These are phyloP conservation scores for Russula abietina DNA, from an alignment of 768 basidiomycete species.

Conservation along the genomic window DNA sequence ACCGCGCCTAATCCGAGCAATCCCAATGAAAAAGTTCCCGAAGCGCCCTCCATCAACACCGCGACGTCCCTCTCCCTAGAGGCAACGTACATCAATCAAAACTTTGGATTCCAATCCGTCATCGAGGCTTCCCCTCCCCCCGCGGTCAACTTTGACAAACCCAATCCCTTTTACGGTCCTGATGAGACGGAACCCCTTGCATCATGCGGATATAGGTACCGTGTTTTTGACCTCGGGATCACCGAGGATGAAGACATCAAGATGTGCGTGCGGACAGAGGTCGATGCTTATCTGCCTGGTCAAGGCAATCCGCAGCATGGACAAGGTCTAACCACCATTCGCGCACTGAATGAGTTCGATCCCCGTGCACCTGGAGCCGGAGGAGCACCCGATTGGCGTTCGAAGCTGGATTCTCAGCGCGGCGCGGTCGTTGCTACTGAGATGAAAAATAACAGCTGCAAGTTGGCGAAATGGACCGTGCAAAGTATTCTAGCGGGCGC, in stretches of 20 bases:
- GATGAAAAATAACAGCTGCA: slow-evolving; percentile 99
- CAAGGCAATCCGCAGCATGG: slow-evolving; percentile 59
- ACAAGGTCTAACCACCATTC: slow-evolving; percentile 81
- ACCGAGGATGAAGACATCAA: slow-evolving; percentile 87
- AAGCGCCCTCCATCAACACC: slow-evolving; percentile 86
- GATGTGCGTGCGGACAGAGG: slow-evolving; percentile 92
- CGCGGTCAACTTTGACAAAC: slow-evolving; percentile 68
- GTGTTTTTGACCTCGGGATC: slow-evolving; percentile 87
- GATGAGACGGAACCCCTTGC: slow-evolving; percentile 95
- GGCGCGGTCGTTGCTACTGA: slow-evolving; percentile 98
- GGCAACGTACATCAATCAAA: slow-evolving; percentile 98
- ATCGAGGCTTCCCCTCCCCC: slow-evolving; percentile 58
- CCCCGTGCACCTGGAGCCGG: slow-evolving; percentile 83
- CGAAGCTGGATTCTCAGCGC: slow-evolving; percentile 92
- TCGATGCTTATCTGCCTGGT: slow-evolving; percentile 76
- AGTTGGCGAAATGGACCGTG: slow-evolving; percentile 95
- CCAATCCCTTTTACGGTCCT: slow-evolving; percentile 93
- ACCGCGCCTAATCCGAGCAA: slow-evolving; percentile 73
- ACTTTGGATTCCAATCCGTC: slow-evolving; percentile 95
- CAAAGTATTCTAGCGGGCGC: slow-evolving; percentile 94
- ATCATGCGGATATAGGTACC: slow-evolving; percentile 93
- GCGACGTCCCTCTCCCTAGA: slow-evolving; percentile 92
- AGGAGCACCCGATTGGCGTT: slow-evolving; percentile 97
- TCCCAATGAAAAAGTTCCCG: slow-evolving; percentile 62
- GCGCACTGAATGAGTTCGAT: slow-evolving; percentile 96